These are phyloP conservation scores for Aspergillus wentii DNA, from an alignment of 495 filamentous ascomycete species.

Conservation along the genomic window DNA sequence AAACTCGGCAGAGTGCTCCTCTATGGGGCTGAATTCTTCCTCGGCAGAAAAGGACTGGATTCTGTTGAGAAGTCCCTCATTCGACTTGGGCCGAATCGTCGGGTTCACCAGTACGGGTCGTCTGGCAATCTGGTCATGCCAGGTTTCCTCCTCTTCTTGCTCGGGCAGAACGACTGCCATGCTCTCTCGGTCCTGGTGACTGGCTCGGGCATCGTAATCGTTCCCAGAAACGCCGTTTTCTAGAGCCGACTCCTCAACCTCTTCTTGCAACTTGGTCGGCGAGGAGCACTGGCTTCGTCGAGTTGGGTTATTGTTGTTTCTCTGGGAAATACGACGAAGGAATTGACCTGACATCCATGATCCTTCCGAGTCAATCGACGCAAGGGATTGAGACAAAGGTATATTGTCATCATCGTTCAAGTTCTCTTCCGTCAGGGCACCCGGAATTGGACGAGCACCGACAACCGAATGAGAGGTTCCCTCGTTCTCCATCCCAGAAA, in stretches of 20 bases:
- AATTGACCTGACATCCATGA: conserved; percentile 84
- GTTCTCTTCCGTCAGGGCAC: too few species aligned
- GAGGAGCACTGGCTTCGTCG: conserved; percentile 44
- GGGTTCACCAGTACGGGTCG: conserved; percentile 46
- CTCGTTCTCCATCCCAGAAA: conserved; percentile 19
- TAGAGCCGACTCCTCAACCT: conserved; percentile 18
- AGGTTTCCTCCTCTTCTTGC: conserved; percentile 31
- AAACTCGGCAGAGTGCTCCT: conserved; percentile 35
- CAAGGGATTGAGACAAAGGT: conserved; percentile 66
- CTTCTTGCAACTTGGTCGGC: conserved; percentile 19
- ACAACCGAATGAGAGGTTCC: too few species aligned
- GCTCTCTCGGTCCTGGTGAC: conserved; percentile 14
- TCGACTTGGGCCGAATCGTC: conserved; percentile 52
- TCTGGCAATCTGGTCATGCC: conserved; percentile 50
- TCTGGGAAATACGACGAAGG: conserved; percentile 46
- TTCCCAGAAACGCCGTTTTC: conserved; percentile 51
- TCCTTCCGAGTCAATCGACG: conserved; percentile 84
- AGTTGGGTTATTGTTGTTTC: conserved; percentile 33
- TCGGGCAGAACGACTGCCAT: neutral
- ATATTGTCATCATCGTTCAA: conserved; percentile 34
- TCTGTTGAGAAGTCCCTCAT: conserved; percentile 62
- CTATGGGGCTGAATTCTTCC: conserved; percentile 35
- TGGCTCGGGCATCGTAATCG: conserved; percentile 56
- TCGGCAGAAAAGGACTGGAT: conserved; percentile 41
- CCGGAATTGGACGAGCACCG: too few species aligned